Base-by-base conservation (phyloP, 257 asterid genomes). In the Echium plantagineum region DNA sequence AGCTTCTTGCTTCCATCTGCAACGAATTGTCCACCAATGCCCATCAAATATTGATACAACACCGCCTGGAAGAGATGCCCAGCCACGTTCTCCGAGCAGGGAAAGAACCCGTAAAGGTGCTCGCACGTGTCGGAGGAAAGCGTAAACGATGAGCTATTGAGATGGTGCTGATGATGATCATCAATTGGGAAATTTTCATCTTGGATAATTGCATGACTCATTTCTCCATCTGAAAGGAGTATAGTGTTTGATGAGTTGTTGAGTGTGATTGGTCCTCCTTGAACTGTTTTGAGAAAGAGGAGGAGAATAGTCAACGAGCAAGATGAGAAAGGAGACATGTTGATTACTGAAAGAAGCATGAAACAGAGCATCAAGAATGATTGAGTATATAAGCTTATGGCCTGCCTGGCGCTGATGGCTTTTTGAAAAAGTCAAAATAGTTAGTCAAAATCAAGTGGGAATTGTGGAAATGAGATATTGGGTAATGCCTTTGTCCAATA, bases 61-160 rank as follows among this genome's bases (percentile, higher is more conserved):
- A 75, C 24, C 16, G 80, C 76, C 64, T 73, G 74, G 69, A 82
- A 80, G 17, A 82, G 17, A 57, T 68, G 76, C 0, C 87, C 87
- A 0, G 63, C 70, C 0, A 62, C 71, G 22, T 75, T 82, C 18
- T 82, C 89, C 6, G 85, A 81, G 31, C 94, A 85, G 0, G 94
- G 89, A 42, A 85, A 72, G 65, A 85, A 78, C 6, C 90, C 89
- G 21, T 85, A 82, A 47, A 67, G 62, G 66, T 82, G 90, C 19
- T 66, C 69, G 61, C 94, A 85, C 6, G 69, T 58, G 5, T 19
- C 7, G 3, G 64, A 10, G 0, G 64, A 58, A 2, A 18, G 5
- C 3, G 19, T 10, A 22, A 22, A 10, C 3, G 60, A 56, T 31
- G 60, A 56, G 60, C 19, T 56, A 56, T 56, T 56, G n/a, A 20